A percentile compares a stretch with the other conserved stretches of the same genome.
phyloP scores from a whole-genome alignment of 768 basidiomycete species.

The Lactifluus echinatus region DNA sequence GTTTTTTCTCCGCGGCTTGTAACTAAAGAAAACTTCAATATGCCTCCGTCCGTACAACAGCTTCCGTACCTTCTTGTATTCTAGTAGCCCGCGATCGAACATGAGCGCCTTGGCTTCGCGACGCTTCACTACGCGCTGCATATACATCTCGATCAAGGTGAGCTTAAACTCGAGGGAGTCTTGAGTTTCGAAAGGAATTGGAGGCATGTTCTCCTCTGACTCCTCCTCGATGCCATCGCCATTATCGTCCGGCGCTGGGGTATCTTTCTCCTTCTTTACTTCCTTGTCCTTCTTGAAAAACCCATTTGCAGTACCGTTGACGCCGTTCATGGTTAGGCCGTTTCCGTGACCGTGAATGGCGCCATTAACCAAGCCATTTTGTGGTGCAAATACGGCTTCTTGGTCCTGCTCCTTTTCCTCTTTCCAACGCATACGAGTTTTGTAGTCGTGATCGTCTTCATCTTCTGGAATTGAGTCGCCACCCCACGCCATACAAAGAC shows the following conservation, averaged over 20 bases:
- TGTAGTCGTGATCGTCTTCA: slow-evolving; percentile 67
- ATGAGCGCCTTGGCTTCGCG: slow-evolving; percentile 80
- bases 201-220: slow-evolving; percentile 56
- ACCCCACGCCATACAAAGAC: slow-evolving; percentile 74
- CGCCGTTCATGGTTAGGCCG: slow-evolving; percentile 24
- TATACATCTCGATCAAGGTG: slow-evolving; percentile 83
- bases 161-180: slow-evolving; percentile 86
- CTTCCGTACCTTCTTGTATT: slow-evolving; percentile 80
- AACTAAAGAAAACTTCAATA: slow-evolving; percentile 43
- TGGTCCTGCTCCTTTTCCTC: slow-evolving; percentile 31
- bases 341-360: slow-evolving; percentile 29
- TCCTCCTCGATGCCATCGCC: slow-evolving; percentile 50
- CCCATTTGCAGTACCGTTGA: slow-evolving; percentile 29
- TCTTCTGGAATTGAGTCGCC: slow-evolving; percentile 78
- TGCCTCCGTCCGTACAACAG: neutral
- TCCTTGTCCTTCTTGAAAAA: slow-evolving; percentile 37
- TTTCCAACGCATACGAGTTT: slow-evolving; percentile 36
- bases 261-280: slow-evolving; percentile 26
- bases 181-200: slow-evolving; percentile 73
- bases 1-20: slow-evolving; percentile 85
- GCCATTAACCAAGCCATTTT: slow-evolving; percentile 22
- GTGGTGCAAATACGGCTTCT: slow-evolving; percentile 9
- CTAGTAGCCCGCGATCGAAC: slow-evolving; percentile 83
- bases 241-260: slow-evolving; percentile 22
- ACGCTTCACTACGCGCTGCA: slow-evolving; percentile 78